Conservation (phyloP, 2,329 filamentous ascomycete genomes). For the Blastomyces silverae region DNA sequence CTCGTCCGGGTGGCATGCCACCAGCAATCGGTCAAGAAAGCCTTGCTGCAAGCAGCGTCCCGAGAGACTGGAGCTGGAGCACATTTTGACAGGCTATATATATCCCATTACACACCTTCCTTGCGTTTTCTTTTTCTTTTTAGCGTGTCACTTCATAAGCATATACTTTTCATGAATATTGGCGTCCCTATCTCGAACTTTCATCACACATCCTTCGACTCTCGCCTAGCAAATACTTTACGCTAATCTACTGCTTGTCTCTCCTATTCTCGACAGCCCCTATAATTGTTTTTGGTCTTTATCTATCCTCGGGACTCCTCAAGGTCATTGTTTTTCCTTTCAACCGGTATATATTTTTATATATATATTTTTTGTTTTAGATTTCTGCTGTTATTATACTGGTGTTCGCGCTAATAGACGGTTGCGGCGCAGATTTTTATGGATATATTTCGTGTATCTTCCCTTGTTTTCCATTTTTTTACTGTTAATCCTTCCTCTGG, state of each 20-base stretch:
- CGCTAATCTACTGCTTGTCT: background rate
- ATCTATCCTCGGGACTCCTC: conserved; percentile 4
- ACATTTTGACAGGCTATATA: conserved; percentile 45
- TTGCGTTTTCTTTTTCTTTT: background rate
- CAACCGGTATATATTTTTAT: background rate
- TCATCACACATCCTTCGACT: background rate
- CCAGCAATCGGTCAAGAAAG: conserved; percentile 32
- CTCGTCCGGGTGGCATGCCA: conserved; percentile 11
- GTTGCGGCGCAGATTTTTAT: conserved; percentile 3
- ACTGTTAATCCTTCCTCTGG: too few relatives aligned
- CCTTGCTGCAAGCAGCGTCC: conserved; percentile 49
- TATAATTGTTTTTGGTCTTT: conserved; percentile 10
- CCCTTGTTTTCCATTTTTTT: conserved; percentile 13
- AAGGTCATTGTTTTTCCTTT: background rate
- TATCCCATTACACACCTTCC: conserved; percentile 3
- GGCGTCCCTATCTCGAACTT: background rate
- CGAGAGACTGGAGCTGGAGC: conserved; percentile 57
- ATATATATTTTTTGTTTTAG: background rate
- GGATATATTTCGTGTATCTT: conserved; percentile 9
- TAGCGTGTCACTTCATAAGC: background rate
- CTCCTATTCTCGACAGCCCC: background rate
- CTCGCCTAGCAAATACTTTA: background rate
- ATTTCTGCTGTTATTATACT: background rate
- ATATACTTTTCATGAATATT: background rate
- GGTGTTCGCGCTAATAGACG: conserved; percentile 8